These are phyloP conservation scores for Umbilicaria muhlenbergii DNA, from an alignment of 495 filamentous ascomycete species.

Conservation along the genomic window DNA sequence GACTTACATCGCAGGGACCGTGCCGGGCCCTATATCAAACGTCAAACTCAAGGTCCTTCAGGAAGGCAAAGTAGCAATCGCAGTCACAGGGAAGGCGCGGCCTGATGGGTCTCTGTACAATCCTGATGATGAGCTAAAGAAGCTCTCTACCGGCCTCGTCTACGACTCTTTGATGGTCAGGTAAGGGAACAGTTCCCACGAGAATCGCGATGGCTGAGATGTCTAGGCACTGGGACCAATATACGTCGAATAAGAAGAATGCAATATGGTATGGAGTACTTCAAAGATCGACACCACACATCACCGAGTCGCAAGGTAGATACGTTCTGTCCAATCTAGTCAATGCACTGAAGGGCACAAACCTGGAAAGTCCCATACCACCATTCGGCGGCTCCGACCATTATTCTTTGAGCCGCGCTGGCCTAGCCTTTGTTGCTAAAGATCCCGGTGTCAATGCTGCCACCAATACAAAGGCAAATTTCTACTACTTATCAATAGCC, in stretches of 20 bases:
- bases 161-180: conserved; percentile 40
- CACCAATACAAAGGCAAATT: conserved; percentile 62
- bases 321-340: conserved; percentile 31
- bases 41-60: conserved; percentile 51
- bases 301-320: conserved; percentile 24
- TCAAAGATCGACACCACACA: conserved; percentile 25
- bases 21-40: conserved; percentile 57
- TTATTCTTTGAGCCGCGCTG: conserved; percentile 38
- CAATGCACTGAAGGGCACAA: conserved; percentile 25
- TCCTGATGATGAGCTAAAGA: conserved; percentile 35
- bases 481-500: conserved; percentile 54
- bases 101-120: conserved; percentile 42
- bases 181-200: too few relatives aligned
- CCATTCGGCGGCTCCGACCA: conserved; percentile 44
- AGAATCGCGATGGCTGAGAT: too few relatives aligned
- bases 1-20: conserved; percentile 44
- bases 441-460: conserved; percentile 67
- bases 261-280: conserved; percentile 60
- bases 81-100: conserved; percentile 43
- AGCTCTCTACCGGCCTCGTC: conserved; percentile 31
- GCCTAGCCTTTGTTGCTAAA: conserved; percentile 70
- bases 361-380: conserved; percentile 38
- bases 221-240: conserved; percentile 42
- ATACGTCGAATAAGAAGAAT: conserved; percentile 44
- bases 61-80: conserved; percentile 51